These are phyloP conservation scores for Rossbeevera mucosa DNA, from an alignment of 768 basidiomycete species.

Conservation along the genomic window DNA sequence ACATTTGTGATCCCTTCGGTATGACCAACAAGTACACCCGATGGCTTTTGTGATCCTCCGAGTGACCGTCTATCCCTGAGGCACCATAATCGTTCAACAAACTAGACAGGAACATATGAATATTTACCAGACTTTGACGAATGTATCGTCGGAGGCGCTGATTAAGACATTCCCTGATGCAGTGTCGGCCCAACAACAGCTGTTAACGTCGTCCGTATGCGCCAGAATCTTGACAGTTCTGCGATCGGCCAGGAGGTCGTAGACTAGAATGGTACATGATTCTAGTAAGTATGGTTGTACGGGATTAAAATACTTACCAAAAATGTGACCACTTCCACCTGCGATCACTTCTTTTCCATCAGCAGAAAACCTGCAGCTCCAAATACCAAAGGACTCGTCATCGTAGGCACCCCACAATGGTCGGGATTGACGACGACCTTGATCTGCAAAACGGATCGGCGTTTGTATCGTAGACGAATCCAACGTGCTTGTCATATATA, in stretches of 20 bases:
- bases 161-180: slow-evolving; percentile 91
- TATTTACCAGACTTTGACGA: slow-evolving; percentile 90
- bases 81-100: neutral
- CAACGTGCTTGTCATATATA: slow-evolving; percentile 69
- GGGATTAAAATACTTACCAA: slow-evolving; percentile 41
- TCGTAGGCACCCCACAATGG: slow-evolving; percentile 32
- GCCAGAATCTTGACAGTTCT: slow-evolving; percentile 84
- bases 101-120: neutral
- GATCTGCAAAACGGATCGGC: slow-evolving; percentile 57
- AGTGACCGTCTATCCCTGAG: slow-evolving; percentile 51
- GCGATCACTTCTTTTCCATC: slow-evolving; percentile 95
- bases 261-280: slow-evolving; percentile 49
- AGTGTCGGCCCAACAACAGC: slow-evolving; percentile 93
- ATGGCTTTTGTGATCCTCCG: slow-evolving; percentile 59
- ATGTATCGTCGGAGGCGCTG: slow-evolving; percentile 92
- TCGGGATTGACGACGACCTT: slow-evolving; percentile 34
- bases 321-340: slow-evolving; percentile 79
- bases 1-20: slow-evolving; percentile 96
- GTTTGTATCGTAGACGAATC: slow-evolving; percentile 59
- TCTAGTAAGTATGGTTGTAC: neutral
- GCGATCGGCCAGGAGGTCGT: slow-evolving; percentile 78
- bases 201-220: slow-evolving; percentile 89
- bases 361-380: slow-evolving; percentile 93
- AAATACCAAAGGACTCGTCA: slow-evolving; percentile 66
- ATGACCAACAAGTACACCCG: slow-evolving; percentile 91